Percentiles rank a stretch among this genome's conserved stretches.
These are phyloP conservation scores for Mortierella sp. DNA, from an alignment of 371 early-diverging fungal species.

Conservation along the genomic window DNA sequence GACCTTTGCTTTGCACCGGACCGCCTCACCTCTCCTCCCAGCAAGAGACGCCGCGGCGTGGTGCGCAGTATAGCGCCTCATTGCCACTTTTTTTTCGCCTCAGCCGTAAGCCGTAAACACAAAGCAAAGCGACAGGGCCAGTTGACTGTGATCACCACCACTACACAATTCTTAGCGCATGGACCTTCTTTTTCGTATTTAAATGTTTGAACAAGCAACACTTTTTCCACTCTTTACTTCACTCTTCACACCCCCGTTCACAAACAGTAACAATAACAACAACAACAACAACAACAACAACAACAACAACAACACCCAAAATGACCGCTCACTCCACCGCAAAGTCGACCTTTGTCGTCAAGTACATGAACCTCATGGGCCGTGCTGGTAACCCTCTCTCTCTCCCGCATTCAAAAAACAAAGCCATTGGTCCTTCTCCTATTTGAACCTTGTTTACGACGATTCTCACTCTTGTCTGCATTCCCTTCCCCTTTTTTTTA, in stretches of 20 bases:
- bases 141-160: background rate
- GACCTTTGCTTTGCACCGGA: too few species aligned
- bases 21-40: too few species aligned
- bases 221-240: background rate
- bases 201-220: background rate
- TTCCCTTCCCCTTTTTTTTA: background rate
- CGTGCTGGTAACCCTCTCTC: constrained; percentile 26
- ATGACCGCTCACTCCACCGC: background rate
- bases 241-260: background rate
- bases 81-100: too few species aligned
- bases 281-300: too few species aligned
- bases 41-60: too few species aligned
- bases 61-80: too few species aligned
- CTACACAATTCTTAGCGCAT: background rate
- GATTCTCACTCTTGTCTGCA: background rate
- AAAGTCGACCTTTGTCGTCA: constrained; percentile 39
- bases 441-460: background rate
- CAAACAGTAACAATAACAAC: background rate
- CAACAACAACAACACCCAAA: background rate
- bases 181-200: background rate
- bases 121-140: background rate
- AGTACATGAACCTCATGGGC: constrained; percentile 41
- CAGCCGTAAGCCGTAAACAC: too few species aligned
- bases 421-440: background rate
- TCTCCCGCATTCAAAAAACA: background rate